phyloP scores from a whole-genome alignment of 169 alveolate genomes.

The Plasmodium adleri region DNA sequence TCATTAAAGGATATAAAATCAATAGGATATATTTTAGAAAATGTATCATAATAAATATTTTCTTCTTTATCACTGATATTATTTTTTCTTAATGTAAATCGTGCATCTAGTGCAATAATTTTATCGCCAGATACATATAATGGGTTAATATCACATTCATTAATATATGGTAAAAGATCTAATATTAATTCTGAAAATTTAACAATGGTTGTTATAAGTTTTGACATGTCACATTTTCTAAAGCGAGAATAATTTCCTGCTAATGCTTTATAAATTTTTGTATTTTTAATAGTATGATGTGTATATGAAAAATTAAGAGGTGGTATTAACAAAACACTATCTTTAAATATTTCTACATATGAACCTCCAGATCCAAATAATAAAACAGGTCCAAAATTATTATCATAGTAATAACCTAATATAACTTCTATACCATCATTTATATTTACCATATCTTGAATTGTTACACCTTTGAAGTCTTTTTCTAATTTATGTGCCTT shows the following conservation, averaged over 20 bases:
- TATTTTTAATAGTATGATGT: constrained; percentile 56
- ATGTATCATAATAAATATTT: not conserved
- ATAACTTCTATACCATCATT: constrained; percentile 79
- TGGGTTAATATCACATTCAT: constrained; percentile 78
- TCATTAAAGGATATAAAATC: constrained; percentile 17
- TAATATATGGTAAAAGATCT: constrained; percentile 69
- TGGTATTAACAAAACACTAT: constrained; percentile 78
- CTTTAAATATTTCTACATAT: constrained; percentile 84
- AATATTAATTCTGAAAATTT: constrained; percentile 59
- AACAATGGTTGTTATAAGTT: constrained; percentile 41
- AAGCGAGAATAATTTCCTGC: constrained; percentile 67
- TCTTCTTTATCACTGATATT: not conserved
- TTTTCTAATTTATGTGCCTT: constrained; percentile 72
- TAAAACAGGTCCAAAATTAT: constrained; percentile 84
- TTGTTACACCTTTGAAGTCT: constrained; percentile 84
- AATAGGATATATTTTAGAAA: constrained; percentile 28
- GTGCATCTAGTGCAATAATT: constrained; percentile 58
- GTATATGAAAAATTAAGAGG: constrained; percentile 64
- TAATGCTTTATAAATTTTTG: constrained; percentile 73
- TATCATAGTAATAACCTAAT: constrained; percentile 80
- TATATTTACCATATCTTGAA: constrained; percentile 77
- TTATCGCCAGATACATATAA: constrained; percentile 33
- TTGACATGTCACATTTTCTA: constrained; percentile 45
- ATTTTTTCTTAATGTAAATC: constrained; percentile 40
- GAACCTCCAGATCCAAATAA: constrained; percentile 88